Evolutionary conservation across 352 stramenopile species (phyloP), one percentile per base, ranked within the genome.

Genomic region (Phytophthora lateralis): DNA sequence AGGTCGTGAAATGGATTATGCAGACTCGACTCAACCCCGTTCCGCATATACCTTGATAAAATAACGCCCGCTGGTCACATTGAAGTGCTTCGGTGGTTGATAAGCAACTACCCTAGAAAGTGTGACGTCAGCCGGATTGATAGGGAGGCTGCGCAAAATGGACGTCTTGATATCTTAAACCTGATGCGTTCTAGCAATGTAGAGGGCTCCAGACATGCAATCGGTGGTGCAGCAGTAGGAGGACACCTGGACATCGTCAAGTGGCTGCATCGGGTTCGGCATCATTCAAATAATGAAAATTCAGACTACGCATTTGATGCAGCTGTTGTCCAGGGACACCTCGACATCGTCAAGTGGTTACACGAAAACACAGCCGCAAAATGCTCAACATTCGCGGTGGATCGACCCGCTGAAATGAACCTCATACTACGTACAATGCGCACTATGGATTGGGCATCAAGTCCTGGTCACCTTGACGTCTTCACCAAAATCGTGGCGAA

Each of bases 291-390:
- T 18, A 17, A 5, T 6, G 9, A 17, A 29, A 17, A 37, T 37
- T 37, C 30, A 37, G 8, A 37, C 8, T 5, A 7, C 30, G 27
- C 45, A 7, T 39, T 41, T 14, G 27, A 52, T 41, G 7, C 2
- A 10, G 45, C 17, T 11, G 45, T 27, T 2, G 14, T 1, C 10
- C 24, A 21, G 15, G 45, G 45, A 4, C 9, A 41, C 8, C 27
- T 52, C 4, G 27, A 29, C 14, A n/a, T 52, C 6, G 45, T 52
- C 11, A 52, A 52, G 29, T 52, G 45, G 29, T n/a, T 52, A n/a
- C 6, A 39, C 17, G 27, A 27, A 11, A 51, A 51, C 35, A 26
- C 24, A 7, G 12, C 26, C 1, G 45, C 14, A 39, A 20, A 30
- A 7, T 29, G 26, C 6, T 38, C 30, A 5, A 15, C 30, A 2